Evolutionary conservation across 129 eudicot species (phyloP).

Genomic region (Daucus carota): DH1_v3.0 NC_030388.2:305501-306000

Average conservation of each 20-base stretch:
- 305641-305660: background rate
- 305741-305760: background rate
- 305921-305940: background rate
- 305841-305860: conserved; percentile 85
- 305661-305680: background rate
- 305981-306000: conserved; percentile 99
- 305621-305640: background rate
- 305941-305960: conserved; percentile 31
- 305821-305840: conserved; percentile 61
- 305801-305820: conserved; percentile 55
- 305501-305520: background rate
- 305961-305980: conserved; percentile 86
- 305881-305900: background rate
- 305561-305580: background rate
- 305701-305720: background rate
- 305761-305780: conserved; percentile 45
- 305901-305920: background rate
- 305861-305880: background rate
- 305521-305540: background rate
- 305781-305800: conserved; percentile 63
- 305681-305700: background rate
- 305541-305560: background rate
- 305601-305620: background rate
- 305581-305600: background rate
- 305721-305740: background rate